A percentile compares a stretch with the other conserved stretches of the same genome.
Conservation (phyloP, 148 eudicot species). For the Rheum nobile region DNA sequence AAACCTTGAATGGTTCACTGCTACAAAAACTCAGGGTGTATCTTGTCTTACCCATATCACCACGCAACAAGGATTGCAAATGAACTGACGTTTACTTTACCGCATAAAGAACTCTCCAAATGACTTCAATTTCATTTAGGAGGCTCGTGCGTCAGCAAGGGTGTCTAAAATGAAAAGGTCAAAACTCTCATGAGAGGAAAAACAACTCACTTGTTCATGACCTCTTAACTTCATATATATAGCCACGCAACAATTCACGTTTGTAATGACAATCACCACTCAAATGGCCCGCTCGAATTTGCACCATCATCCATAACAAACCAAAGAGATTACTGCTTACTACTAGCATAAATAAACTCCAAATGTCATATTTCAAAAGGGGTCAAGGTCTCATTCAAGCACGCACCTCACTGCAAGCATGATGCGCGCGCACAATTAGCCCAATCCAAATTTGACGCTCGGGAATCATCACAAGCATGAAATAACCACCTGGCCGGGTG, state of each 20-base stretch:
- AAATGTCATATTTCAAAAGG: background rate
- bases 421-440: slow-evolving; percentile 83
- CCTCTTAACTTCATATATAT: slow-evolving; percentile 70
- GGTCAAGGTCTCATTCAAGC: background rate
- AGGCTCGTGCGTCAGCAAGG: background rate
- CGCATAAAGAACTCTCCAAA: background rate
- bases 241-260: slow-evolving; percentile 76
- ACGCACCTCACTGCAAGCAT: slow-evolving; percentile 87
- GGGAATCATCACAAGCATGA: slow-evolving; percentile 93
- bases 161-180: background rate
- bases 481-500: slow-evolving; percentile 82
- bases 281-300: slow-evolving; percentile 94
- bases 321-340: background rate
- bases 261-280: slow-evolving; percentile 95
- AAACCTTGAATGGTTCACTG: background rate
- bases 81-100: background rate
- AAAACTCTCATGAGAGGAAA: background rate
- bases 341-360: background rate
- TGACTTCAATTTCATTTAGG: background rate
- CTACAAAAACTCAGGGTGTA: background rate
- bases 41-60: background rate
- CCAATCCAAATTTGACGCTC: slow-evolving; percentile 83
- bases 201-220: slow-evolving; percentile 67
- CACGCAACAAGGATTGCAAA: background rate
- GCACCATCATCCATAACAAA: background rate